Conservation (phyloP, 768 basidiomycete species). For the Russula griseocarnosa region DNA sequence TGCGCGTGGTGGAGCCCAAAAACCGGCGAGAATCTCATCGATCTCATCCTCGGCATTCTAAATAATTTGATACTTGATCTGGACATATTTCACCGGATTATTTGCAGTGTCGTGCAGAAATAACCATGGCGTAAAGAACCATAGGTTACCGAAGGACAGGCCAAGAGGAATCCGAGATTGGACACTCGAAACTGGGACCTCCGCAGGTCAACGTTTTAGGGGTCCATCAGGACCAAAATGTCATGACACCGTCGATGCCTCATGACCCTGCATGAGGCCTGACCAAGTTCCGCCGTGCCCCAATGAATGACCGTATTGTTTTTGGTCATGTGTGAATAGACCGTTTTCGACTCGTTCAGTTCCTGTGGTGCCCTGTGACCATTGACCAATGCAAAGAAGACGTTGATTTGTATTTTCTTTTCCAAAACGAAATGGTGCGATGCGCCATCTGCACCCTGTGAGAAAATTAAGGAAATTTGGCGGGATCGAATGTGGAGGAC, state of each 20-base stretch:
- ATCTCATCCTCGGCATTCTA: neutral
- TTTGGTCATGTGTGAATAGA: neutral
- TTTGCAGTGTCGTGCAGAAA: neutral
- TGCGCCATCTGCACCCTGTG: neutral
- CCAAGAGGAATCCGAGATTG: neutral
- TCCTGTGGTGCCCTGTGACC: neutral
- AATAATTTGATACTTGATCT: neutral
- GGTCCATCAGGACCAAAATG: neutral
- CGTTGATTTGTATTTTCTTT: neutral
- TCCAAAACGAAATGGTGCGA: neutral
- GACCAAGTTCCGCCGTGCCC: neutral
- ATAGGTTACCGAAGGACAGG: neutral
- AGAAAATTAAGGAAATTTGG: neutral
- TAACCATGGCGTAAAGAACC: neutral
- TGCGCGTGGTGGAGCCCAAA: neutral
- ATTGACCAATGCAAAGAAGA: neutral
- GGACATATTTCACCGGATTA: neutral
- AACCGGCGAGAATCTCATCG: neutral
- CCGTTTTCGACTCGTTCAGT: neutral
- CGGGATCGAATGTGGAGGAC: neutral
- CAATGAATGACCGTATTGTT: neutral
- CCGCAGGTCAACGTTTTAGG: too few species aligned
- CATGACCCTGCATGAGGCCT: neutral
- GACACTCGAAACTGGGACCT: too few species aligned
- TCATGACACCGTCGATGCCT: neutral